A percentile compares a stretch with the other conserved stretches of the same genome.
These are phyloP conservation scores for Cutaneotrichosporon curvatum DNA, from an alignment of 1,284 basidiomycete genomes.

Conservation along the genomic window DNA sequence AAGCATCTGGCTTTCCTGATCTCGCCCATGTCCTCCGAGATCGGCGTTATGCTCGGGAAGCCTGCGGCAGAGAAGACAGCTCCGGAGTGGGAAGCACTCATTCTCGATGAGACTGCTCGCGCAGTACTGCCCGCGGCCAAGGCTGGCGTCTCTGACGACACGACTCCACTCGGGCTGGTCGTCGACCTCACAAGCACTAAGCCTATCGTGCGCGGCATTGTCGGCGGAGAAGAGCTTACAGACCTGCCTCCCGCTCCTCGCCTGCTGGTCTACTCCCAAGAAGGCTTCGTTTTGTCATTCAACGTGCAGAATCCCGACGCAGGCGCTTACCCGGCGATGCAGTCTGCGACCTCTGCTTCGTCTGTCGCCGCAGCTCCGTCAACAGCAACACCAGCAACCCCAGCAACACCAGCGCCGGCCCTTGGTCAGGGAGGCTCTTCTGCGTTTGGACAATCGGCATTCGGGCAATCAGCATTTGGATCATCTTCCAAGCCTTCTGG, in stretches of 20 bases:
- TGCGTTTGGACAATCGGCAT: constrained; percentile 20
- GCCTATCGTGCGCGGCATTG: constrained; percentile 45
- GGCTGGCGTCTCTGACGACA: constrained; percentile 44
- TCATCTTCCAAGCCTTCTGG: not conserved
- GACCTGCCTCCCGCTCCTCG: constrained; percentile 48
- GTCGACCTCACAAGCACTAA: constrained; percentile 50
- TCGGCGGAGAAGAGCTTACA: constrained; percentile 45
- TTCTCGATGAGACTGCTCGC: constrained; percentile 50
- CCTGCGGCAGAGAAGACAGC: constrained; percentile 19
- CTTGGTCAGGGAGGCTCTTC: constrained; percentile 13
- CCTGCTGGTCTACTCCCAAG: constrained; percentile 49
- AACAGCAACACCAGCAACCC: constrained; percentile 5
- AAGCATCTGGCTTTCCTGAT: constrained; percentile 47
- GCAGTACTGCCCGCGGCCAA: constrained; percentile 48
- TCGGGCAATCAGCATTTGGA: constrained; percentile 10
- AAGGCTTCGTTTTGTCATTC: constrained; percentile 51
- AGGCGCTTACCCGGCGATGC: constrained; percentile 47
- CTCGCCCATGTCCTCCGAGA: constrained; percentile 46
- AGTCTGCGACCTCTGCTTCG: constrained; percentile 8
- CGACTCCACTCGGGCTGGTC: constrained; percentile 48
- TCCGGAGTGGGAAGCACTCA: constrained; percentile 47
- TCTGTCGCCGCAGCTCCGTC: constrained; percentile 3
- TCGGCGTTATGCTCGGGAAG: constrained; percentile 36
- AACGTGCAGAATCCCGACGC: constrained; percentile 46
- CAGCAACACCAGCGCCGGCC: constrained; percentile 12